phyloP scores from a whole-genome alignment of 306 rosid genomes.

The Fagus crenata region DNA sequence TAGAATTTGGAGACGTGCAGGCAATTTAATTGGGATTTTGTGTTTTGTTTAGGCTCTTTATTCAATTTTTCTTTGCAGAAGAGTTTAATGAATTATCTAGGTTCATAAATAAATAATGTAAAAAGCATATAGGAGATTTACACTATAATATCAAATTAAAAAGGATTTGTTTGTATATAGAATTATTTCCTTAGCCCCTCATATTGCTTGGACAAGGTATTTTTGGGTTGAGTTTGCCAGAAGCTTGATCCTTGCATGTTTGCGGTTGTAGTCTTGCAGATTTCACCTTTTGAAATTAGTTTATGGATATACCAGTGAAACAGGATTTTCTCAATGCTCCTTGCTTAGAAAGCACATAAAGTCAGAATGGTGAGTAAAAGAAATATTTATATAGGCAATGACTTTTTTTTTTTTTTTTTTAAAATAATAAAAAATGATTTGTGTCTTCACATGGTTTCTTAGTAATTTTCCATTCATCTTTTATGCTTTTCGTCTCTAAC shows the following conservation, averaged over 20 bases:
- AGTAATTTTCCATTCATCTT: not conserved
- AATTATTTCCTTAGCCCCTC: not conserved
- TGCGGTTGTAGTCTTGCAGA: not conserved
- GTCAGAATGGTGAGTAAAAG: not conserved
- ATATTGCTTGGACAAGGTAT: not conserved
- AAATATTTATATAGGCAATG: not conserved
- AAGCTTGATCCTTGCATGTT: not conserved
- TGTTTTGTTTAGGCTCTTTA: not conserved
- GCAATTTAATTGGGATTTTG: not conserved
- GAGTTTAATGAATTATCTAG: not conserved
- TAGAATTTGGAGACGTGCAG: not conserved
- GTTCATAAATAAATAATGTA: not conserved
- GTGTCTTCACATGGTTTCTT: not conserved
- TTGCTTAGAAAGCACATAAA: not conserved
- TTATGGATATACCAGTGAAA: not conserved
- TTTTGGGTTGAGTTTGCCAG: not conserved
- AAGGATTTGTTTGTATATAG: not conserved
- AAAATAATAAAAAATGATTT: not conserved
- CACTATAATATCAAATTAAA: not conserved
- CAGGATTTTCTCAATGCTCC: not conserved
- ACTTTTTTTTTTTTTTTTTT: not conserved
- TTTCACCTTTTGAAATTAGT: conserved; percentile 3
- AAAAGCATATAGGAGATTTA: conserved; percentile 1
- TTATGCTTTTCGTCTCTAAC: not conserved
- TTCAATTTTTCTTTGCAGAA: not conserved